Conservation (phyloP, 306 rosid species). For the Vigna hirtella region DNA sequence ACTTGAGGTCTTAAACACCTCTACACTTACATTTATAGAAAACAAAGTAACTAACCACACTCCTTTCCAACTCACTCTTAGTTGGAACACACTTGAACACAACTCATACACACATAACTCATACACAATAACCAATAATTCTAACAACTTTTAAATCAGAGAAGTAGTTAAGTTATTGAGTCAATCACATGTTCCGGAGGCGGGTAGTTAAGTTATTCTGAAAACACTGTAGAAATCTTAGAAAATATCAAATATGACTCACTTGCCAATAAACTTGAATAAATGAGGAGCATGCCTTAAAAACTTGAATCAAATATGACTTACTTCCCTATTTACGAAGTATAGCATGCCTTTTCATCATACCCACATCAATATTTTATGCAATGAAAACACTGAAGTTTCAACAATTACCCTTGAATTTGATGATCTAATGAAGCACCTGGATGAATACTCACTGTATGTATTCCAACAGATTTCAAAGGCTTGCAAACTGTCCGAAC, state of each 20-base stretch:
- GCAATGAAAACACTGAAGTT: constrained; percentile 22
- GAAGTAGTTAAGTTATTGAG: neutral
- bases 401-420: constrained; percentile 77
- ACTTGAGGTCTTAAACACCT: no score
- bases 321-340: neutral
- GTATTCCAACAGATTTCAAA: constrained; percentile 88
- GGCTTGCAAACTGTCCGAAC: constrained; percentile 87
- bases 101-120: no score
- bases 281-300: neutral
- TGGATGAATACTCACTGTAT: constrained; percentile 89
- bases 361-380: constrained; percentile 18
- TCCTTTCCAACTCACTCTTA: no score
- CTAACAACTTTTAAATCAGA: neutral
- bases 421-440: constrained; percentile 92
- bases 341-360: constrained; percentile 14
- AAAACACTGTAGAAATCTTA: neutral
- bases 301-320: neutral
- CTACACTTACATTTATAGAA: no score
- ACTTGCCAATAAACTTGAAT: neutral
- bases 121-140: no score
- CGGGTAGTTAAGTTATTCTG: neutral
- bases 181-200: neutral
- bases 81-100: no score
- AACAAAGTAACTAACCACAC: no score
- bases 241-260: neutral